Evolutionary conservation across 2,329 filamentous ascomycete genomes (phyloP).

Genomic region (Fusarium sublunatum): DNA sequence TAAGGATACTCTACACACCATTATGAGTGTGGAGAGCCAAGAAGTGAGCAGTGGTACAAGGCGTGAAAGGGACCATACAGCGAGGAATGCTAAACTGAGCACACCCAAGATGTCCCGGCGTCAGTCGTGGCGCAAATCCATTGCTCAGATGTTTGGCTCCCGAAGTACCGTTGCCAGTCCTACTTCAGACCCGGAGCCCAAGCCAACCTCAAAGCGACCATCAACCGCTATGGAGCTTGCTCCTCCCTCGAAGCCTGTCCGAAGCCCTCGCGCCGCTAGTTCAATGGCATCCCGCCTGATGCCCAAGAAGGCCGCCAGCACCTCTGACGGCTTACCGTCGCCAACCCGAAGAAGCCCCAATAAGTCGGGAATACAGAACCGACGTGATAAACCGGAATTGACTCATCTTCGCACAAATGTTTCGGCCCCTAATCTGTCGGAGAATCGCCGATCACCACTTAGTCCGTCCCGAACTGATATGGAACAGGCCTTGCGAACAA

Average conservation of each 20-base stretch:
- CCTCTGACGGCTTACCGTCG: slow-evolving; percentile 11
- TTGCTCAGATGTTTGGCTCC: slow-evolving; percentile 34
- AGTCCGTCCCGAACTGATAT: slow-evolving; percentile 20
- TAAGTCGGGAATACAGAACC: slow-evolving; percentile 6
- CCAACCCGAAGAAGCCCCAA: slow-evolving; percentile 8
- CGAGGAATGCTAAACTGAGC: background rate
- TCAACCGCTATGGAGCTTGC: slow-evolving; percentile 19
- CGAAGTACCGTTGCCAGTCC: slow-evolving; percentile 26
- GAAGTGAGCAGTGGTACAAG: slow-evolving; percentile 44
- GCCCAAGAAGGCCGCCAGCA: slow-evolving; percentile 12
- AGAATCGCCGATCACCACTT: slow-evolving; percentile 16
- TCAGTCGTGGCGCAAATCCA: slow-evolving; percentile 35
- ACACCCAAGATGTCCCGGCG: slow-evolving; percentile 21
- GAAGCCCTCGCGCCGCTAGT: slow-evolving; percentile 7
- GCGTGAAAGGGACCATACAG: slow-evolving; percentile 12
- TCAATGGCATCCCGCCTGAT: slow-evolving; percentile 7
- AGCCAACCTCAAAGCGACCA: slow-evolving; percentile 17
- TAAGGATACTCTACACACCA: slow-evolving; percentile 62
- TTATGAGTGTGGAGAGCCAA: slow-evolving; percentile 62
- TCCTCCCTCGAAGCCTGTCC: background rate
- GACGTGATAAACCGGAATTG: slow-evolving; percentile 30
- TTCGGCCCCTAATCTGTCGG: slow-evolving; percentile 46
- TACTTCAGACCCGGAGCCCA: slow-evolving; percentile 2
- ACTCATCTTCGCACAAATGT: slow-evolving; percentile 32
- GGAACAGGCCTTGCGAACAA: slow-evolving; percentile 46